Base-by-base conservation (phyloP, 2,329 filamentous ascomycete genomes). In the Myriosclerotinia curreyana region DNA sequence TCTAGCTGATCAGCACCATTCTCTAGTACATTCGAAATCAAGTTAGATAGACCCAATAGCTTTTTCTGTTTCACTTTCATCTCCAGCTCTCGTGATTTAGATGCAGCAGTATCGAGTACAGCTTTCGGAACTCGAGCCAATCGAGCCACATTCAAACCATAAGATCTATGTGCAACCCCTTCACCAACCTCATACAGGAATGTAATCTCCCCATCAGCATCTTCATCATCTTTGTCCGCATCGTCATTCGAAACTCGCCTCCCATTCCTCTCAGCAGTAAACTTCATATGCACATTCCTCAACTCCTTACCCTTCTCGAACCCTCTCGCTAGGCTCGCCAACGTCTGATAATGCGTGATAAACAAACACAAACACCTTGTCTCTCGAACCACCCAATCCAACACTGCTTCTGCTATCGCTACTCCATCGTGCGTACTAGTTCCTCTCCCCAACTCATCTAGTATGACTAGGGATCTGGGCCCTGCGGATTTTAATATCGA, bases 391-490 rank as follows among this genome's bases (percentile, higher is more conserved):
- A 98, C 85, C 73, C 96, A 88, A 65, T 94, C 86, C 7, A 99
- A 81, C 6, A 99, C 95, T 31, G 92, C 90, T 71, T 96, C 89
- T 1, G 95, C 95, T 71, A 99, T 98, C 64, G 95, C 95, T 6
- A 96, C 92, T 62, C 95, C 95, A 75, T 99, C 95, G 75, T 98
- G 92, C 12, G 95, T 99, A 70, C 87, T 92, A 0, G 95, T 99
- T 60, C 95, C 95, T 62, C 95, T 85, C 42, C 95, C 95, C 2
- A 99, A 83, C 79, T 99, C 95, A 77, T 99, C 95, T 7, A 99
- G 85, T 52, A 99, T 92, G 67, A 99, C 89, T 8, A 99, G 83
- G 52, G 86, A 91, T 53, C 91, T 86, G 0, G 90, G 86, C 0
- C 92, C 95, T 0, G 94, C 95, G 72, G 91, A 86, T 73, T 95